Evolutionary conservation across 2,329 filamentous ascomycete species (phyloP).

Genomic region (Stagonosporopsis cucurbitacearum): DNA sequence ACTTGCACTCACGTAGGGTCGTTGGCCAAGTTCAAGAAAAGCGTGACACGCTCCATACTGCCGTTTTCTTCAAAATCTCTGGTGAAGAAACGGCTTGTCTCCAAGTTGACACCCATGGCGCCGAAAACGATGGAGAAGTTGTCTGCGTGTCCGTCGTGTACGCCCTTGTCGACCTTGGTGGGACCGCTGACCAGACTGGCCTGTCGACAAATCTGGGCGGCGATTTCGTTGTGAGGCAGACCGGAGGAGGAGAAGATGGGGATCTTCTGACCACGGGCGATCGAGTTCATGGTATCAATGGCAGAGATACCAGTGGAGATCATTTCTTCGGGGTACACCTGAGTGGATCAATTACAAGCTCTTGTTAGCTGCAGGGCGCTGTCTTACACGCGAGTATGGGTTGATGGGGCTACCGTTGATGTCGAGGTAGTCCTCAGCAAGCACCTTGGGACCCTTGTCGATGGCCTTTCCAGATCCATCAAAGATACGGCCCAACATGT

Average conservation of each 20-base stretch:
- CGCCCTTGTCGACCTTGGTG: constrained; percentile 93
- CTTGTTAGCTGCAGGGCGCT: constrained; percentile 7
- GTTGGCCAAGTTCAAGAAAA: constrained; percentile 99
- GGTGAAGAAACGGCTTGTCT: constrained; percentile 98
- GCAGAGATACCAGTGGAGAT: constrained; percentile 99
- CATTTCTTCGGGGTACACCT: constrained; percentile 99
- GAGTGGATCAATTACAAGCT: constrained; percentile 29
- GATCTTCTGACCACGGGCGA: constrained; percentile 98
- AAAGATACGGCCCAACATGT: constrained; percentile 99
- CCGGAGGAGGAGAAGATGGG: constrained; percentile 98
- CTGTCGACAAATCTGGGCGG: constrained; percentile 97
- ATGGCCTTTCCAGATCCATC: constrained; percentile 97
- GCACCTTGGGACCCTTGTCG: constrained; percentile 97
- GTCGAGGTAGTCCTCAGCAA: constrained; percentile 97
- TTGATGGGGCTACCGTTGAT: constrained; percentile 99
- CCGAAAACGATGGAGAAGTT: constrained; percentile 99
- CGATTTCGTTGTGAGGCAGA: constrained; percentile 99
- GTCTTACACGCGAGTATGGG: constrained; percentile 89
- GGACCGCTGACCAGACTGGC: constrained; percentile 90
- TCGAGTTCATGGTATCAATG: constrained; percentile 92
- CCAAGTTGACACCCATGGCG: constrained; percentile 99
- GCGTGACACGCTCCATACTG: constrained; percentile 92
- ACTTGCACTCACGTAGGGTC: constrained; percentile 81
- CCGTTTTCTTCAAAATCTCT: constrained; percentile 99
- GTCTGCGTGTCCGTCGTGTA: constrained; percentile 96